Percentiles rank a stretch among this genome's conserved stretches.
phyloP scores from a whole-genome alignment of 805 yeast genomes.

The Starmerella gropengiesseri region DNA sequence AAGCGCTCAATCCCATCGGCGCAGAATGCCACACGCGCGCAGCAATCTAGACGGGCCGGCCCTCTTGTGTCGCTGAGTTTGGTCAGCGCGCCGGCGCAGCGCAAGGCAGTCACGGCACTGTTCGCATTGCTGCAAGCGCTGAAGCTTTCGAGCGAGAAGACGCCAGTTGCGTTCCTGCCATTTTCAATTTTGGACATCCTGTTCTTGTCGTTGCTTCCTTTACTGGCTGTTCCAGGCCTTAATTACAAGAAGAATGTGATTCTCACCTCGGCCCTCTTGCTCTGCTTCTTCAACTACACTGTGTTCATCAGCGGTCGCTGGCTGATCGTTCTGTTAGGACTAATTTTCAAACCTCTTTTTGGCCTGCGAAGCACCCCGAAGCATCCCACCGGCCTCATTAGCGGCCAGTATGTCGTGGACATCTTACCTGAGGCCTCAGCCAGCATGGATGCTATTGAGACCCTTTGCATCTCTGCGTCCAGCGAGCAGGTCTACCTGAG shows the following conservation, averaged over 20 bases:
- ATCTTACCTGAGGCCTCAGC: conserved; percentile 89
- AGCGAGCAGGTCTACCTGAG: conserved; percentile 43
- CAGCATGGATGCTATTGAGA: conserved; percentile 47
- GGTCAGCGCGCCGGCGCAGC: conserved; percentile 56
- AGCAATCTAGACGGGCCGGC: conserved; percentile 3
- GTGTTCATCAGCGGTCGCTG: conserved; percentile 39
- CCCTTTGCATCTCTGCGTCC: conserved; percentile 41
- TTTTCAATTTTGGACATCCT: conserved; percentile 63
- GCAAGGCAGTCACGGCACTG: conserved; percentile 52
- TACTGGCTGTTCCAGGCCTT: conserved; percentile 64
- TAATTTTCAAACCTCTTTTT: conserved; percentile 8
- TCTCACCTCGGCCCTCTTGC: conserved; percentile 36
- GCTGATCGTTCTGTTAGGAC: conserved; percentile 14
- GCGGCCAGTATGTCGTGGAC: conserved; percentile 76
- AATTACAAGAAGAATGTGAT: conserved; percentile 52
- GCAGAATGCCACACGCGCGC: background rate
- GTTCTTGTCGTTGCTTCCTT: conserved; percentile 59
- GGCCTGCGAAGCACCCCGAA: background rate
- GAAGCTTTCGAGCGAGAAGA: conserved; percentile 60
- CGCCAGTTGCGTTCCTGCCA: conserved; percentile 38
- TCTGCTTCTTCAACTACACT: conserved; percentile 38
- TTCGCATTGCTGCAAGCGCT: conserved; percentile 74
- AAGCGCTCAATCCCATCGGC: background rate
- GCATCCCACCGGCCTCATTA: conserved; percentile 6
- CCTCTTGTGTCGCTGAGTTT: conserved; percentile 49